Evolutionary conservation across 345 rosid genomes (phyloP), one percentile per base, ranked within the genome.

Genomic region (Syzygium grande): DNA sequence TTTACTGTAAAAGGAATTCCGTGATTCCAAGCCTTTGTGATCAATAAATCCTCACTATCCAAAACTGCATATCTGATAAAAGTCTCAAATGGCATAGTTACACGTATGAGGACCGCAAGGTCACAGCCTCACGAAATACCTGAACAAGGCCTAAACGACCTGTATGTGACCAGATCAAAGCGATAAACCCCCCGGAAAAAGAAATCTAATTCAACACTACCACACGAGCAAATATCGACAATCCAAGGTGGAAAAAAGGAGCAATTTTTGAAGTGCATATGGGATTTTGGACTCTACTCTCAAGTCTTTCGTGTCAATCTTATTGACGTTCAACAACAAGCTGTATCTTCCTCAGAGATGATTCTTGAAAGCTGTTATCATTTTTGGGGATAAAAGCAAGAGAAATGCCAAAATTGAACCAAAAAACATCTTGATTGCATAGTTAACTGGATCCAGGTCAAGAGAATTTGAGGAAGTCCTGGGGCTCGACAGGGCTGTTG

Each of bases 371-470:
- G 95, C 96, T 29, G 25, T 86, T 77, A 94, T 1, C 95, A 92
- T 87, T 91, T 92, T 93, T 23, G 98, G 96, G 8, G 93, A 93
- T 12, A 94, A 91, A 77, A 97, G 93, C 91, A 97, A 86, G 77
- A 91, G 52, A 91, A 94, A 95, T 22, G 99, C 98, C 46, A 95
- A 89, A 68, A 96, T 87, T 19, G 99, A 96, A 85, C 99, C 98
- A 9, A 95, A 95, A 78, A 97, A 91, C 94, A 94, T 83, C 92
- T 94, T 96, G 55, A 92, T 90, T 4, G 91, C 89, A 87, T 93
- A 92, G 78, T 87, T 88, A 78, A 95, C 53, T 1, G 93, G 93
- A 85, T 97, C 95, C 16, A 84, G 68, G 52, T 94, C 93, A 19
- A 85, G 89, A 65, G 94, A 95, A 86, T 93, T 95, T 5, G 93